Base-by-base conservation (phyloP, 225 moss, liverwort and hornwort genomes). In the Takakia lepidozioides region DNA sequence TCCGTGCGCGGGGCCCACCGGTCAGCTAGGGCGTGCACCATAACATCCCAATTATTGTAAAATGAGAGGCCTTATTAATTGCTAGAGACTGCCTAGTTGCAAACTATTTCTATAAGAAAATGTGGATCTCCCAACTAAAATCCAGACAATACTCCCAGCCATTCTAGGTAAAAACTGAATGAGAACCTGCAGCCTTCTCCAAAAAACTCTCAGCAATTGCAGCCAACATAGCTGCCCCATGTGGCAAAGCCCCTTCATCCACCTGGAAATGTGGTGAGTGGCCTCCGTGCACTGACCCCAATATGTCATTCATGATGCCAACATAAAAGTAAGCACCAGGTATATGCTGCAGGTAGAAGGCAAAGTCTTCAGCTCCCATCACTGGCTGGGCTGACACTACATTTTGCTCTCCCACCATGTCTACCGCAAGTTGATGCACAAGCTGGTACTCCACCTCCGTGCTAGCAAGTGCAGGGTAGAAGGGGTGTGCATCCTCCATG, bases 311-410 rank as follows among this genome's bases (percentile, higher is more conserved):
- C 51, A 52, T 65, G 36, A 74, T 75, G n/a, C 88, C 86, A 5
- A 93, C 32, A 10, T 81, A 19, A 60, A 86, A 46, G 53, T 57
- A 89, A 10, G 83, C 86, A 29, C 93, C 93, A 28, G 93, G 86
- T 21, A 93, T 64, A 19, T 76, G 53, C 35, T 93, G 55, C 83
- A 86, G 54, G 63, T 75, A 88, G 46, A 83, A 93, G 2, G 88
- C 34, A 19, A 93, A 93, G 37, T 93, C 93, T 38, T 93, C 88
- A 20, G 83, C 60, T 2, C 78, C 88, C 93, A 88, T 93, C 16
- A 79, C 0, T 25, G 85, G 88, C 27, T 51, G 1, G 17, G 63
- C 68, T 41, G 21, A 37, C 48, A 59, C 28, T 22, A 88, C 85
- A 25, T 81, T 83, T 49, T 70, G 51, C 56, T 68, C 61, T 8